Percentiles rank a stretch among this genome's conserved stretches.
These are phyloP conservation scores for Nemania sp. DNA, from an alignment of 2,329 filamentous ascomycete species.

Conservation along the genomic window DNA sequence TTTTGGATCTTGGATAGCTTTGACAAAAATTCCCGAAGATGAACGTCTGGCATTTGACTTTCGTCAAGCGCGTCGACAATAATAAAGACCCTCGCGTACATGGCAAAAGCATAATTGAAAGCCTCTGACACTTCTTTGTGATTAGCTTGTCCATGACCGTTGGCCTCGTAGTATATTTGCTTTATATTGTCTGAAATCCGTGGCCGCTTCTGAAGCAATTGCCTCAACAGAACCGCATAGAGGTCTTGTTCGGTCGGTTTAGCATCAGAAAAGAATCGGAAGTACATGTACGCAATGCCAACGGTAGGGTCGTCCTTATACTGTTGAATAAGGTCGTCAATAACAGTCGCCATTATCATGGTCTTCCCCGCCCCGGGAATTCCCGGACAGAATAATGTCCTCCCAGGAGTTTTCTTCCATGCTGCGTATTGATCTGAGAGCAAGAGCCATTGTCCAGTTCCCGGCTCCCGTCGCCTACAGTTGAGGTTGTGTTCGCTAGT, in stretches of 20 bases:
- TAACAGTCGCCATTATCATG: not conserved
- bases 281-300: not conserved
- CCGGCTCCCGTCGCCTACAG: not conserved
- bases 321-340: not conserved
- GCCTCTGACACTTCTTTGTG: not conserved
- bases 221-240: not conserved
- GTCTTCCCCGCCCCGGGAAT: not conserved
- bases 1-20: too few species aligned
- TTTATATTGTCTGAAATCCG: not conserved
- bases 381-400: not conserved
- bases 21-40: too few species aligned
- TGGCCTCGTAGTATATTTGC: not conserved
- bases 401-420: not conserved
- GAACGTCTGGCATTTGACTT: too few species aligned
- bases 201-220: not conserved
- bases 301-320: not conserved
- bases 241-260: not conserved
- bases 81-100: not conserved
- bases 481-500: not conserved
- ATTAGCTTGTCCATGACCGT: not conserved
- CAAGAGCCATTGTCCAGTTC: not conserved
- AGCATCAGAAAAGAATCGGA: not conserved
- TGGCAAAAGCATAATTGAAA: not conserved
- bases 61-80: not conserved
- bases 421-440: not conserved